These are phyloP conservation scores for Thalassiosira hispida DNA, from an alignment of 352 stramenopile species.

Conservation along the genomic window DNA sequence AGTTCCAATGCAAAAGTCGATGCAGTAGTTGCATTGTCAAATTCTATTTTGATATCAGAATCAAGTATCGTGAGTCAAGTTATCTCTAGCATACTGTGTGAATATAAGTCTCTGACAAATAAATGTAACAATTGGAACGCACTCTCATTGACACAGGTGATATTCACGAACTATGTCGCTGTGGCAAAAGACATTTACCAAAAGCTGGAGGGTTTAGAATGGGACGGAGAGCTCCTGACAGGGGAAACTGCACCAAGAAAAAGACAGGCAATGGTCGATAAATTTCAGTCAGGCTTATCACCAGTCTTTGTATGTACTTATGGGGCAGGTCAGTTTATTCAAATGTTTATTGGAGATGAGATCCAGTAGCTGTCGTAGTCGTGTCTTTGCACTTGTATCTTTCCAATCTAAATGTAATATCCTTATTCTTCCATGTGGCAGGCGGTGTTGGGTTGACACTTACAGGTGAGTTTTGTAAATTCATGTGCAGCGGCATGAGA, in stretches of 20 bases:
- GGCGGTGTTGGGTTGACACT: slow-evolving; percentile 58
- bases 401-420: too few relatives aligned
- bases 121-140: too few relatives aligned
- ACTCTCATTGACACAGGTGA: too few relatives aligned
- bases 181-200: slow-evolving; percentile 69
- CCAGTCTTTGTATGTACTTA: slow-evolving; percentile 81
- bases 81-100: too few relatives aligned
- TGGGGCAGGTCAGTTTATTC: slow-evolving; percentile 28
- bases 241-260: slow-evolving; percentile 70
- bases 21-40: slow-evolving; percentile 63
- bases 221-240: slow-evolving; percentile 68
- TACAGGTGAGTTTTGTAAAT: slow-evolving; percentile 6
- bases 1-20: slow-evolving; percentile 70
- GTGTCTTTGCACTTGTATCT: too few relatives aligned
- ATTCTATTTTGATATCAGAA: slow-evolving; percentile 48
- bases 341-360: not conserved
- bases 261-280: slow-evolving; percentile 74
- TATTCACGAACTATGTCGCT: slow-evolving; percentile 79
- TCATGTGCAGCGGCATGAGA: not conserved
- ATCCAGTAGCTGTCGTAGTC: slow-evolving; percentile 16
- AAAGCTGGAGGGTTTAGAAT: slow-evolving; percentile 61
- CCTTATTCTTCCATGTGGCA: too few relatives aligned
- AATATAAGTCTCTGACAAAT: too few relatives aligned
- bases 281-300: slow-evolving; percentile 73
- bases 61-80: slow-evolving; percentile 46